Conservation (phyloP, 75 land plant genomes). For the Azolla pinnata region DNA sequence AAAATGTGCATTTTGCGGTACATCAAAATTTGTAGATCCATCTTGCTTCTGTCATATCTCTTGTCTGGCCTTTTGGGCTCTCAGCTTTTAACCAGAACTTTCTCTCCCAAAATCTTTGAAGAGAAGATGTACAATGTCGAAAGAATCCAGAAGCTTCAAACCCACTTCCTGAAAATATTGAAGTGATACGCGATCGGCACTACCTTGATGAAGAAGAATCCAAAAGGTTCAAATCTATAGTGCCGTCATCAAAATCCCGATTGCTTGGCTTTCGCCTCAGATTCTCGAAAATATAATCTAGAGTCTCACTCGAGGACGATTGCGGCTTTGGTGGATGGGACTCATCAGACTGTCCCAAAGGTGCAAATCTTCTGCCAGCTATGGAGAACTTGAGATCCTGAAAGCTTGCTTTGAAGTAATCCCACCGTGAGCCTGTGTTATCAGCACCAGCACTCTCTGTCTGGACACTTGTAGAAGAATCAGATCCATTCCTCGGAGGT, state of each 20-base stretch:
- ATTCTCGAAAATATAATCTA: slow-evolving; percentile 89
- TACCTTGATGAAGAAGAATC: not conserved
- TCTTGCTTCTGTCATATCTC: too few relatives aligned
- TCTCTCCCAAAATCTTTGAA: too few relatives aligned
- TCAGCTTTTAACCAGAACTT: too few relatives aligned
- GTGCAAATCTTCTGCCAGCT: slow-evolving; percentile 50
- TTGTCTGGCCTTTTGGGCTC: too few relatives aligned
- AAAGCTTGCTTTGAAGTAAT: slow-evolving; percentile 56
- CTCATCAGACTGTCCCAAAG: slow-evolving; percentile 46
- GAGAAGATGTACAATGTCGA: too few relatives aligned
- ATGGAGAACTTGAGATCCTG: slow-evolving; percentile 60
- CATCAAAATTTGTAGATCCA: too few relatives aligned
- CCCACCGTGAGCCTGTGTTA: slow-evolving; percentile 43
- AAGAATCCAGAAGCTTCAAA: too few relatives aligned
- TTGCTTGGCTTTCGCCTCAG: slow-evolving; percentile 36
- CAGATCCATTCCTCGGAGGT: slow-evolving; percentile 13
- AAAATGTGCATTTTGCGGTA: too few relatives aligned
- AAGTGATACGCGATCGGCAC: too few relatives aligned
- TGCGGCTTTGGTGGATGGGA: slow-evolving; percentile 15
- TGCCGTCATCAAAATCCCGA: slow-evolving; percentile 15
- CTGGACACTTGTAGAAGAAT: slow-evolving; percentile 34
- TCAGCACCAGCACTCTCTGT: slow-evolving; percentile 25
- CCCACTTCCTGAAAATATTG: too few relatives aligned
- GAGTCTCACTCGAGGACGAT: slow-evolving; percentile 49
- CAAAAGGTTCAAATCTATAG: slow-evolving; percentile 1